These are phyloP conservation scores for Linderina pennispora DNA, from an alignment of 192 early-diverging fungal genomes.

Conservation along the genomic window DNA sequence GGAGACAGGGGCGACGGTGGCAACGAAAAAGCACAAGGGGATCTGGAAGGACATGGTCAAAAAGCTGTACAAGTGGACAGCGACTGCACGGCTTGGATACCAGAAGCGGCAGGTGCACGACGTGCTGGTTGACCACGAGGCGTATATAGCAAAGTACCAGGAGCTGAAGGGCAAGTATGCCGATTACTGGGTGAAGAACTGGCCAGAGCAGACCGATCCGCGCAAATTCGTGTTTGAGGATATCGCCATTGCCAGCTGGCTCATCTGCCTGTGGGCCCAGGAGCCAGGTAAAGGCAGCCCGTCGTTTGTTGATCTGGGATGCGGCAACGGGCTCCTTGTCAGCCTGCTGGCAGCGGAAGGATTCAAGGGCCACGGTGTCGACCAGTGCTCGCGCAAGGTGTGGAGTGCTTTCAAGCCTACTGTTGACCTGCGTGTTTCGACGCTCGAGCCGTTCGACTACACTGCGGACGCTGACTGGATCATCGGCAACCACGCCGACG, in stretches of 20 bases:
- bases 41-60: conserved; percentile 60
- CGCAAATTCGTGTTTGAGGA: conserved; percentile 84
- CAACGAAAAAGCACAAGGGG: conserved; percentile 49
- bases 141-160: conserved; percentile 57
- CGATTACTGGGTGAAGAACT: conserved; percentile 57
- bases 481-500: conserved; percentile 87
- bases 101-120: conserved; percentile 66
- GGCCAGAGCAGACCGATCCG: conserved; percentile 82
- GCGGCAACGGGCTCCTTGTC: conserved; percentile 80
- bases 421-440: conserved; percentile 49
- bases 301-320: conserved; percentile 77
- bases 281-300: conserved; percentile 18
- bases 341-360: conserved; percentile 68
- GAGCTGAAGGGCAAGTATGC: conserved; percentile 65
- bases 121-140: conserved; percentile 61
- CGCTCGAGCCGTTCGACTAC: conserved; percentile 44
- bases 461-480: conserved; percentile 54
- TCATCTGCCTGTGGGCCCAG: conserved; percentile 68
- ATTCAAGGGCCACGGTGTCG: conserved; percentile 65
- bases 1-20: conserved; percentile 5
- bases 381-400: conserved; percentile 66
- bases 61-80: conserved; percentile 65
- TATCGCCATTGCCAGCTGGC: conserved; percentile 77
- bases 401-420: conserved; percentile 55
- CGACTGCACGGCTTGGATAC: conserved; percentile 65